Base-by-base conservation (phyloP, 1,284 basidiomycete genomes). In the Earliella scabrosa region DNA sequence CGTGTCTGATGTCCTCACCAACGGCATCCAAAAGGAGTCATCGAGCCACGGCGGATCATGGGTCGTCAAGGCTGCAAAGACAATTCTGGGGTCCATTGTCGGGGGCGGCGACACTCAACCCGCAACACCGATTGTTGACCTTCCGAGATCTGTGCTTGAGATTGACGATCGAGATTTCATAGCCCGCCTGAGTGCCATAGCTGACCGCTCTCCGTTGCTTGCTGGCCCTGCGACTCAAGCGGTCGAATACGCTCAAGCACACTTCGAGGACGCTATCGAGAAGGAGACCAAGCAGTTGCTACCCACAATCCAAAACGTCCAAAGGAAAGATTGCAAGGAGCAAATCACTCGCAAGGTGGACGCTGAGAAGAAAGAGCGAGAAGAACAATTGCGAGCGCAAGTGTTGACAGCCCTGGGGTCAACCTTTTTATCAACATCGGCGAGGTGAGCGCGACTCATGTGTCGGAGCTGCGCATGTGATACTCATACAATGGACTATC, bases 261-360 rank as follows among this genome's bases (percentile, higher is more conserved):
- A 51, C 13, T 43, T 61, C 35, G 13, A 2, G 16, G 18, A 31
- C 4, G 14, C 3, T 9, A 23, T 58, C 14, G 58, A 65, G 1
- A 63, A 45, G n/a, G 35, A 51, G 5, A 54, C 54, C 7, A 18
- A 58, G 16, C 52, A 51, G 8, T 16, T 63, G 14, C 44, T 45
- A 0, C 9, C 8, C 3, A 26, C 23, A 2, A 50, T 68, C 5
- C 49, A 60, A 35, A n/a, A 32, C 0, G 51, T 61, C 20, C 75
- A 74, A 34, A 36, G 61, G 14, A 51, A 67, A 0, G 34, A 26
- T 0, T 59, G 54, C 45, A 56, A 54, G 20, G 20, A 13, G 1
- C 51, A 60, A 47, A 34, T 71, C 23, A 21, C 16, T 1, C 40
- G 29, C 29, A 26, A 45, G 31, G 18, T 14, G 11, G 21, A 47